Evolutionary conservation across 345 rosid species (phyloP).

Genomic region (Leavenworthia alabamica): DNA sequence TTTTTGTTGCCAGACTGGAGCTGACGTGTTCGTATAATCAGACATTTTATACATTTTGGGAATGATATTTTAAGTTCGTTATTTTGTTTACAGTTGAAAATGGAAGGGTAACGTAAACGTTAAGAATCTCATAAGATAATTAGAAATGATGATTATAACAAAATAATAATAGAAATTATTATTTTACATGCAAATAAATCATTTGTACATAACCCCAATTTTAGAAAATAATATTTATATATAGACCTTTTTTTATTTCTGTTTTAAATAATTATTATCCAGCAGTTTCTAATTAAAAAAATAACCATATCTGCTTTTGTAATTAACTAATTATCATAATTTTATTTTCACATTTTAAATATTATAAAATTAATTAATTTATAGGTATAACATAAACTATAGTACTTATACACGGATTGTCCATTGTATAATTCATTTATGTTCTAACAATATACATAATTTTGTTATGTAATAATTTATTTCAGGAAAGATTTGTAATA

Average conservation of each 20-base stretch:
- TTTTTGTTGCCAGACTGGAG: slow-evolving; percentile 8
- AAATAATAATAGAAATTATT: background rate
- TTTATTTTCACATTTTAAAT: background rate
- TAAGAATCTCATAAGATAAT: background rate
- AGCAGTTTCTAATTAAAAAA: background rate
- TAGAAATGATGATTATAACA: background rate
- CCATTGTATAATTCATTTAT: too few species aligned
- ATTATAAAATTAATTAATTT: background rate
- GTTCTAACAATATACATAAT: too few species aligned
- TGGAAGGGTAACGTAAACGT: background rate
- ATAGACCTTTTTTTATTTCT: background rate
- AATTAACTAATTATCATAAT: background rate
- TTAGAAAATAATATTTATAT: background rate
- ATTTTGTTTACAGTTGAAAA: background rate
- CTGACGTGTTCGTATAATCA: background rate
- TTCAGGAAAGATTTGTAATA: too few species aligned
- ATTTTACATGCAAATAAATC: background rate
- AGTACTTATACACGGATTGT: too few species aligned
- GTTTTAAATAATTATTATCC: background rate
- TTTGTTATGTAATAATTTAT: background rate
- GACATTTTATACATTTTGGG: background rate
- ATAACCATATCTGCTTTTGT: background rate
- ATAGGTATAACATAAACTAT: background rate
- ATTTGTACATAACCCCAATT: background rate
- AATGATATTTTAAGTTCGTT: background rate